Evolutionary conservation across 164 flowering plant genomes (phyloP).

Genomic region (Aristolochia fimbriata): DNA sequence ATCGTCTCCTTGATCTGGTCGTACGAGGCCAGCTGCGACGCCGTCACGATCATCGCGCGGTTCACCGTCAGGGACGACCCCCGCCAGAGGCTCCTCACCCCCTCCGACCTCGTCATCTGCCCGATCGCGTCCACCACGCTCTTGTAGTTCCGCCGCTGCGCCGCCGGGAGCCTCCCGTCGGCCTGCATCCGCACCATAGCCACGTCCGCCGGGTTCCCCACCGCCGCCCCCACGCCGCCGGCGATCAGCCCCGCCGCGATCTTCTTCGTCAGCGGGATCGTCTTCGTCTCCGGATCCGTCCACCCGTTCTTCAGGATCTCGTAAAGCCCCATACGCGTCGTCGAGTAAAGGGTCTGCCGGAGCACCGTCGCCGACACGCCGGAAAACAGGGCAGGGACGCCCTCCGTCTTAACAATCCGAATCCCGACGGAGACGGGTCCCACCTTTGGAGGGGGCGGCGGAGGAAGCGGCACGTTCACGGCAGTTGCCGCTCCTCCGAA

Average conservation of each 20-base stretch:
- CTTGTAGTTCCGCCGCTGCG: conserved; percentile 68
- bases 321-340: conserved; percentile 89
- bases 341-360: conserved; percentile 78
- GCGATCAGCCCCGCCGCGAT: conserved; percentile 66
- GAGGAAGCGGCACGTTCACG: conserved; percentile 3
- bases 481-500: conserved; percentile 7
- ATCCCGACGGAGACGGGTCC: conserved; percentile 54
- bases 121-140: conserved; percentile 67
- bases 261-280: conserved; percentile 46
- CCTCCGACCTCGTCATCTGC: conserved; percentile 52
- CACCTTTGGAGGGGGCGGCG: conserved; percentile 14
- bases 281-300: conserved; percentile 50
- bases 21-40: conserved; percentile 83
- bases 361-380: conserved; percentile 91
- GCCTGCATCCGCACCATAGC: conserved; percentile 98
- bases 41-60: conserved; percentile 87
- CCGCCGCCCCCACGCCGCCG: conserved; percentile 79
- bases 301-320: conserved; percentile 61
- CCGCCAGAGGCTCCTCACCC: conserved; percentile 65
- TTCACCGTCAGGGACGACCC: conserved; percentile 81
- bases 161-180: conserved; percentile 68
- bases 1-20: conserved; percentile 77
- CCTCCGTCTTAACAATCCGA: conserved; percentile 50
- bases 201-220: conserved; percentile 89
- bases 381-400: conserved; percentile 54